A percentile compares a stretch with the other conserved stretches of the same genome.
These are phyloP conservation scores for Cardamine occulta DNA, from an alignment of 345 rosid species.

Conservation along the genomic window DNA sequence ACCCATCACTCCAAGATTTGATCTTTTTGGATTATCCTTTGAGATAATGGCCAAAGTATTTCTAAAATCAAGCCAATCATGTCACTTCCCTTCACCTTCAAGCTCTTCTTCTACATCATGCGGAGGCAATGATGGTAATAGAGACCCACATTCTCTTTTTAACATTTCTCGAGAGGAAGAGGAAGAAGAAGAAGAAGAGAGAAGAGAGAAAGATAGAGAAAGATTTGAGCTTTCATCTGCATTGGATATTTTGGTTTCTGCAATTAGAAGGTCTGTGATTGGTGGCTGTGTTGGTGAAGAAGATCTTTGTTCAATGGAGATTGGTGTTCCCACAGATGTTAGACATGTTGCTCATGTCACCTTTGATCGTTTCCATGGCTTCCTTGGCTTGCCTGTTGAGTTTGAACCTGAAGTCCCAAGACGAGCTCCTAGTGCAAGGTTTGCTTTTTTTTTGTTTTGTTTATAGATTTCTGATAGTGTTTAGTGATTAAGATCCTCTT, in stretches of 20 bases:
- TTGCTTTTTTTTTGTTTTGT: neutral
- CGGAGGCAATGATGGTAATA: slow-evolving; percentile 53
- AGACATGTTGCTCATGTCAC: slow-evolving; percentile 98
- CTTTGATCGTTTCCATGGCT: slow-evolving; percentile 98
- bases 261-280: slow-evolving; percentile 75
- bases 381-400: slow-evolving; percentile 97
- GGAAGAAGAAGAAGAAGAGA: slow-evolving; percentile 42
- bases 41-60: slow-evolving; percentile 73
- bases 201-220: slow-evolving; percentile 40
- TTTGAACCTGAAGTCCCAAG: slow-evolving; percentile 96
- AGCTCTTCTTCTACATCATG: slow-evolving; percentile 73
- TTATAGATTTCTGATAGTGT: neutral
- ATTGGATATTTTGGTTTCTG: slow-evolving; percentile 65
- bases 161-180: slow-evolving; percentile 44
- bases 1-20: slow-evolving; percentile 43
- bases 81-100: slow-evolving; percentile 90
- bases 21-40: slow-evolving; percentile 39
- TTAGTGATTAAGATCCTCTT: neutral
- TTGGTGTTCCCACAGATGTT: slow-evolving; percentile 92
- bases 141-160: slow-evolving; percentile 50
- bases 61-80: slow-evolving; percentile 67
- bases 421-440: slow-evolving; percentile 98
- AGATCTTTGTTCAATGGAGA: slow-evolving; percentile 83
- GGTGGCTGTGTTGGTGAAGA: slow-evolving; percentile 61
- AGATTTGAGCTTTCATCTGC: slow-evolving; percentile 53